phyloP scores from a whole-genome alignment of 2,329 filamentous ascomycete genomes.

The Colletotrichum plurivorum region DNA sequence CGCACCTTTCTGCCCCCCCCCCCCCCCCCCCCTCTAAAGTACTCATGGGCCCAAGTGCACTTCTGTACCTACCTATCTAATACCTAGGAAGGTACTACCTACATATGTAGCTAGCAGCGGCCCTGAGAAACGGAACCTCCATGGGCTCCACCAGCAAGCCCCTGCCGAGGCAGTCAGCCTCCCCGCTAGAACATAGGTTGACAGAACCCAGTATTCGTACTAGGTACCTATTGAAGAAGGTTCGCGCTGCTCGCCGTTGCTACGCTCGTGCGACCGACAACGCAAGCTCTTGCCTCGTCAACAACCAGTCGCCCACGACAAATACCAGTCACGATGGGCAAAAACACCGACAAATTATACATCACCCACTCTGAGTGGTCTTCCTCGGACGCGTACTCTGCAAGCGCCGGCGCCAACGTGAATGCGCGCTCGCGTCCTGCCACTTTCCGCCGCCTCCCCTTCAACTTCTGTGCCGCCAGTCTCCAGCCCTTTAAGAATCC shows the following conservation, averaged over 20 bases:
- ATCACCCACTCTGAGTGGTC: constrained; percentile 99
- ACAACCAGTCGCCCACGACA: no score
- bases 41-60: neutral
- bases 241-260: no score
- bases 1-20: no score
- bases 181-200: neutral
- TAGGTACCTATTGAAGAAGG: no score
- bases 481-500: constrained; percentile 96
- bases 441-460: constrained; percentile 90
- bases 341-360: constrained; percentile 64
- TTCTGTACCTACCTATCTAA: neutral
- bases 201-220: no score
- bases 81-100: neutral
- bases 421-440: constrained; percentile 66
- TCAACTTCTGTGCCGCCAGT: constrained; percentile 97
- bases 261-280: no score
- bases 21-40: no score
- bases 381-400: constrained; percentile 88
- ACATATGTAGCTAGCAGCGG: neutral
- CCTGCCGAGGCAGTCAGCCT: constrained; percentile 19
- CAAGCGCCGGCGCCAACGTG: constrained; percentile 80
- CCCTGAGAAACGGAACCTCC: neutral
- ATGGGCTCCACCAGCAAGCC: neutral
- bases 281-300: no score
- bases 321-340: constrained; percentile 55